Conservation (phyloP, 2,329 filamentous ascomycete species). For the Diaporthe nobilis region DNA sequence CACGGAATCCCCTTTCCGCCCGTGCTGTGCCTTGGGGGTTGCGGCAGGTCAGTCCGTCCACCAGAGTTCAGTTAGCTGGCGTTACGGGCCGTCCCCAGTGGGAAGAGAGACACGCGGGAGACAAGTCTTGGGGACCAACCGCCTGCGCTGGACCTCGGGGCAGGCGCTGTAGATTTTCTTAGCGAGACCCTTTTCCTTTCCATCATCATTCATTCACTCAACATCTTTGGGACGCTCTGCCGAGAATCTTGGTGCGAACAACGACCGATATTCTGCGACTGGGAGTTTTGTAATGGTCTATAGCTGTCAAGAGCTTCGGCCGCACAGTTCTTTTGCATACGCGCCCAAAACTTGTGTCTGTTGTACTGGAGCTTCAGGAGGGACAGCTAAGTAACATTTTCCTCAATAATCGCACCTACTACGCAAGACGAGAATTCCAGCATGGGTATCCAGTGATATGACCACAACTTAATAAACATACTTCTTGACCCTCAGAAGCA, state of each 20-base stretch:
- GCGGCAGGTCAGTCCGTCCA: not conserved
- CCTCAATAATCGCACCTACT: not conserved
- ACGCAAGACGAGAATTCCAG: not conserved
- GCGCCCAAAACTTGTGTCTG: not conserved
- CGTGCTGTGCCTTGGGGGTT: not conserved
- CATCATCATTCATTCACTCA: not conserved
- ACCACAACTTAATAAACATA: not conserved
- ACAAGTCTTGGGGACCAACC: not conserved
- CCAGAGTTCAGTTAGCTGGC: not conserved
- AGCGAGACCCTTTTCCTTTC: no score
- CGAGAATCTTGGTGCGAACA: not conserved
- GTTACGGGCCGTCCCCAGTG: slow-evolving; percentile 21
- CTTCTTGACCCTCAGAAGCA: not conserved
- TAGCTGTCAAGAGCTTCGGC: not conserved
- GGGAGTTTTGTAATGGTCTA: not conserved
- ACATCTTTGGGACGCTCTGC: not conserved
- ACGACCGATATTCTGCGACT: not conserved
- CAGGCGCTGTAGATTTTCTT: not conserved
- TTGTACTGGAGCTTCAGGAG: not conserved
- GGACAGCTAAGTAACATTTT: not conserved
- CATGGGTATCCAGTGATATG: not conserved
- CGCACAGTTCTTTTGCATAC: no score
- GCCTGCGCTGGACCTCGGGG: not conserved
- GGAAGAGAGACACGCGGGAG: slow-evolving; percentile 9
- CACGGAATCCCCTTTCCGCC: slow-evolving; percentile 2